Percentiles rank a stretch among this genome's conserved stretches.
Evolutionary conservation across 495 filamentous ascomycete species (phyloP).

Genomic region (Penicillium lagena): DNA sequence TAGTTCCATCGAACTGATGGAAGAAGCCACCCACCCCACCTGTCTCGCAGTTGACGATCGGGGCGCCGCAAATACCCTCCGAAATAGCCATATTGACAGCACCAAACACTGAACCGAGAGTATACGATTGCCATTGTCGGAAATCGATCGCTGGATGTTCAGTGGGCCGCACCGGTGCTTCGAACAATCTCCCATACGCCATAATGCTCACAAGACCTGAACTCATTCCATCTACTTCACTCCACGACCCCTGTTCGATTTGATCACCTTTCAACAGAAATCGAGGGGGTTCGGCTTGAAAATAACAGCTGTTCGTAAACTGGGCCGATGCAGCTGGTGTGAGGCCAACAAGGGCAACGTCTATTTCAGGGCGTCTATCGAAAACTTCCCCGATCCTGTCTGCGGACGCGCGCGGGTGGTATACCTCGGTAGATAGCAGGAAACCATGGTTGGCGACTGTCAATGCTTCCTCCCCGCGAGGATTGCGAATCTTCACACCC

Average conservation of each 20-base stretch:
- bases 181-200: background rate
- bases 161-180: constrained; percentile 9
- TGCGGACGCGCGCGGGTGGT: constrained; percentile 11
- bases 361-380: constrained; percentile 12
- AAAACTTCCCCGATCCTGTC: constrained; percentile 15
- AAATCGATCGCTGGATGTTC: constrained; percentile 13
- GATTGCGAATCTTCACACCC: constrained; percentile 17
- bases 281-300: constrained; percentile 16
- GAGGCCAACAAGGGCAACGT: constrained; percentile 16
- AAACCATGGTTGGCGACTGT: constrained; percentile 17
- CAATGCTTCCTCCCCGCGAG: constrained; percentile 5
- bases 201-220: constrained; percentile 15
- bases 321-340: constrained; percentile 11
- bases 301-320: constrained; percentile 18
- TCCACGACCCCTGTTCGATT: constrained; percentile 9
- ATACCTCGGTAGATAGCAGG: constrained; percentile 12
- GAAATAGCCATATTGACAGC: constrained; percentile 14
- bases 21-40: constrained; percentile 20
- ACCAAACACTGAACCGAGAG: constrained; percentile 13
- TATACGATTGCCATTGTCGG: constrained; percentile 7
- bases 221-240: constrained; percentile 13
- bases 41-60: constrained; percentile 17
- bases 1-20: constrained; percentile 18
- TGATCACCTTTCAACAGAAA: background rate
- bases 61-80: constrained; percentile 20